These are phyloP conservation scores for Inga leiocalycina DNA, from an alignment of 306 rosid species.

Conservation along the genomic window DNA sequence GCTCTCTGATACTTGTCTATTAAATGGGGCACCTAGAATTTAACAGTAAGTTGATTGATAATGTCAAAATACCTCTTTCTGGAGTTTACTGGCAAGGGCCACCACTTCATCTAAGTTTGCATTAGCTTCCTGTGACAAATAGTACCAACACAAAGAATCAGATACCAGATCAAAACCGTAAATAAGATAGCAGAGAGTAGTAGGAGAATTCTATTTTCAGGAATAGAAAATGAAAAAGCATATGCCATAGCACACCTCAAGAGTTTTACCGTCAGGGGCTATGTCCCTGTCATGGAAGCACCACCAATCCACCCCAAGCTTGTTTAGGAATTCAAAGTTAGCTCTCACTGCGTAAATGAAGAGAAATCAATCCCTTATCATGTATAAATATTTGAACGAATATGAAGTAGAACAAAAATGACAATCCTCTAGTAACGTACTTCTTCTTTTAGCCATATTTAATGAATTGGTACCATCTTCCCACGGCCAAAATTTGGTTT, in stretches of 20 bases:
- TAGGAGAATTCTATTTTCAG: conserved; percentile 10
- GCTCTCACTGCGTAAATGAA: conserved; percentile 71
- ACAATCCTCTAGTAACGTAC: conserved; percentile 45
- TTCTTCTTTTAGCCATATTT: conserved; percentile 93
- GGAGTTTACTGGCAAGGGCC: conserved; percentile 88
- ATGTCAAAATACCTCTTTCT: conserved; percentile 65
- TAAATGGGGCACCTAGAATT: not conserved
- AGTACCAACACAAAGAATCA: conserved; percentile 26
- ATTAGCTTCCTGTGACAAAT: conserved; percentile 69
- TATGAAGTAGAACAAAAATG: conserved; percentile 9
- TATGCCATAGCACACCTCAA: conserved; percentile 54
- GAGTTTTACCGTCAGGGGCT: conserved; percentile 78
- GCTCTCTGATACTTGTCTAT: no score
- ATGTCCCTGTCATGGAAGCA: conserved; percentile 96
- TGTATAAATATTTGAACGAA: not conserved
- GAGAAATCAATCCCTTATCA: conserved; percentile 19
- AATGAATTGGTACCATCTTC: conserved; percentile 95
- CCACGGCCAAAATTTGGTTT: conserved; percentile 95
- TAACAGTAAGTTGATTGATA: not conserved
- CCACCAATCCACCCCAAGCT: conserved; percentile 90
- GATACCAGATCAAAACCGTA: conserved; percentile 5
- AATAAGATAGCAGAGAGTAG: conserved; percentile 7
- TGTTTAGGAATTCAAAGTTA: conserved; percentile 85
- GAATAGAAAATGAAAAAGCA: conserved; percentile 18
- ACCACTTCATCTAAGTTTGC: conserved; percentile 91